Evolutionary conservation across 805 yeast genomes (phyloP).

Genomic region (Teunomyces stri): DNA sequence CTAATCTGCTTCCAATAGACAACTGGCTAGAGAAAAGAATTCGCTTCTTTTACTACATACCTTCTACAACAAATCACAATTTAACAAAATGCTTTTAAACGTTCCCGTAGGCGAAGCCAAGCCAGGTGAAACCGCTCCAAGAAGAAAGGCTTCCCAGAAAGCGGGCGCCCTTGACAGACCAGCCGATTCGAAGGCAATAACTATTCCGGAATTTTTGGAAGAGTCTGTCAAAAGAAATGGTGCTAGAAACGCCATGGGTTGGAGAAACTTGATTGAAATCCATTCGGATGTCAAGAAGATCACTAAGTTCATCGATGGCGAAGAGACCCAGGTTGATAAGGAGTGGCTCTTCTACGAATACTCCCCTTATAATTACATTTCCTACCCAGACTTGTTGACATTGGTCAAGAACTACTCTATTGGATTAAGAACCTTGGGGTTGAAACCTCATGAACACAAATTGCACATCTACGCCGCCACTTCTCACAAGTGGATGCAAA

Average conservation of each 20-base stretch:
- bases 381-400: conserved; percentile 55
- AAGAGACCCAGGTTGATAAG: conserved; percentile 68
- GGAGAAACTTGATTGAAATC: conserved; percentile 72
- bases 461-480: conserved; percentile 88
- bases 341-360: conserved; percentile 86
- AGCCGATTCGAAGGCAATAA: conserved; percentile 55
- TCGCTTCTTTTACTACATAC: background rate
- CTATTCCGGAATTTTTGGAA: conserved; percentile 65
- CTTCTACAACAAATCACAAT: background rate
- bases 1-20: background rate
- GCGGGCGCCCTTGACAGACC: conserved; percentile 61
- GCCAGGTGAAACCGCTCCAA: conserved; percentile 79
- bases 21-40: background rate
- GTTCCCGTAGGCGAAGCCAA: conserved; percentile 71
- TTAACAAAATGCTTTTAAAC: conserved; percentile 11
- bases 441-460: conserved; percentile 56
- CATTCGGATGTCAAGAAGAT: conserved; percentile 75
- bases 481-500: conserved; percentile 86
- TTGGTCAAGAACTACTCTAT: conserved; percentile 58
- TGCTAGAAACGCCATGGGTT: conserved; percentile 59
- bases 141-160: conserved; percentile 57
- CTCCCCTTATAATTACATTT: conserved; percentile 64
- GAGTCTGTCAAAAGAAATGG: conserved; percentile 63
- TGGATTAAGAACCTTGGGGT: conserved; percentile 74
- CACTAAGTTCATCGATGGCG: conserved; percentile 75